A percentile compares a stretch with the other conserved stretches of the same genome.
Evolutionary conservation across 2,329 filamentous ascomycete species (phyloP).

Genomic region (Alternaria metachromatica): DNA sequence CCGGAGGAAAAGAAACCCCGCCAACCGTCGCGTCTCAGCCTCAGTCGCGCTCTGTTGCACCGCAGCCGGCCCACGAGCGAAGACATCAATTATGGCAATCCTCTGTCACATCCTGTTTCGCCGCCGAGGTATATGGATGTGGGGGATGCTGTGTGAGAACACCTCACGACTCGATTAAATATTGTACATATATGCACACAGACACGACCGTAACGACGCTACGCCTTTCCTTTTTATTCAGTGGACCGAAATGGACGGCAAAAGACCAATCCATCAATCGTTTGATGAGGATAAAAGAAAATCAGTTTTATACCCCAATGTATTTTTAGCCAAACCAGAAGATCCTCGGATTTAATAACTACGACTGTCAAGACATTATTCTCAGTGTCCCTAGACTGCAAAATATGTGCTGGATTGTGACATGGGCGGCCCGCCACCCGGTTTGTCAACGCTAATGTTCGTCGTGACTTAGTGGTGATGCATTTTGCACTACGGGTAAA

Average conservation of each 20-base stretch:
- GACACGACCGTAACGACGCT: neutral
- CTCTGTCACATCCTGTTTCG: neutral
- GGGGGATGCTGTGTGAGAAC: neutral
- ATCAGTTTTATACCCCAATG: neutral
- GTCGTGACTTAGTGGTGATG: neutral
- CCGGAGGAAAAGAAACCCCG: neutral
- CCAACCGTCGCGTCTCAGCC: neutral
- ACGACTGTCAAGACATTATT: neutral
- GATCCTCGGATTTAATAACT: neutral
- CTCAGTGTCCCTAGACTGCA: neutral
- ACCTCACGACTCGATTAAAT: no score
- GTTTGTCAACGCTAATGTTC: neutral
- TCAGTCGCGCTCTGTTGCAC: neutral
- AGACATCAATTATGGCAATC: no score
- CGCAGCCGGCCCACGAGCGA: neutral
- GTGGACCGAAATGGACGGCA: no score
- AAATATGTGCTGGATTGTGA: neutral
- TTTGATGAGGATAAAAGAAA: neutral
- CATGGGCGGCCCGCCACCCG: neutral
- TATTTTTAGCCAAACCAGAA: neutral
- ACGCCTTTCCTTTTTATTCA: neutral
- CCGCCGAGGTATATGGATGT: neutral
- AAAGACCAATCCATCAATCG: no score
- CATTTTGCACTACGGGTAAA: neutral
- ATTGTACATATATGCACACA: neutral